Evolutionary conservation across 169 alveolate genomes (phyloP).

Genomic region (Eimeria acervulina): DNA sequence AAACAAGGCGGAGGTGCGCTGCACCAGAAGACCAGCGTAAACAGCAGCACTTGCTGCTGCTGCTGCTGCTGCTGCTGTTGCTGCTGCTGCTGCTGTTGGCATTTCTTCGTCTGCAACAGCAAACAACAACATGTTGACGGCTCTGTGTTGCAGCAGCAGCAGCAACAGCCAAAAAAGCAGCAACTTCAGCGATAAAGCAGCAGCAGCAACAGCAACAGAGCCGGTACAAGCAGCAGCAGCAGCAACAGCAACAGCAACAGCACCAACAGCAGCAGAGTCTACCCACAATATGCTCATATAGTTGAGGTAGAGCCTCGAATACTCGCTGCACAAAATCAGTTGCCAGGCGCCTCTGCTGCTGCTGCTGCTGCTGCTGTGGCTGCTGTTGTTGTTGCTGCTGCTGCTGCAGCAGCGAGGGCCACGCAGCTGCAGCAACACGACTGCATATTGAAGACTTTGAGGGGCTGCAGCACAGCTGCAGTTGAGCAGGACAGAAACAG

Average conservation of each 20-base stretch:
- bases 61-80: constrained; percentile 41
- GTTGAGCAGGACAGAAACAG: constrained; percentile 3
- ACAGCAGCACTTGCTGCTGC: constrained; percentile 69
- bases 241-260: too few relatives aligned
- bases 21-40: constrained; percentile 26
- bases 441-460: background rate
- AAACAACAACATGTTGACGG: background rate
- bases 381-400: constrained; percentile 7
- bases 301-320: constrained; percentile 23
- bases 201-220: too few relatives aligned
- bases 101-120: constrained; percentile 7
- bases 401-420: constrained; percentile 3
- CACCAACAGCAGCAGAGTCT: too few relatives aligned
- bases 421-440: background rate
- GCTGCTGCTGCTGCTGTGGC: constrained; percentile 35
- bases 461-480: constrained; percentile 42
- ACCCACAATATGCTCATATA: background rate
- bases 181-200: too few relatives aligned
- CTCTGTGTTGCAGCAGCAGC: background rate
- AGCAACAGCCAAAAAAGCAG: too few relatives aligned
- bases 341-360: constrained; percentile 29
- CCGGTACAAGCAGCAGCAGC: too few relatives aligned
- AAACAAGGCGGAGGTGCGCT: constrained; percentile 31
- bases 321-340: background rate
- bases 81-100: constrained; percentile 28